Evolutionary conservation across 192 early-diverging fungal species (phyloP).

Genomic region (Diversispora epigaea): DNA sequence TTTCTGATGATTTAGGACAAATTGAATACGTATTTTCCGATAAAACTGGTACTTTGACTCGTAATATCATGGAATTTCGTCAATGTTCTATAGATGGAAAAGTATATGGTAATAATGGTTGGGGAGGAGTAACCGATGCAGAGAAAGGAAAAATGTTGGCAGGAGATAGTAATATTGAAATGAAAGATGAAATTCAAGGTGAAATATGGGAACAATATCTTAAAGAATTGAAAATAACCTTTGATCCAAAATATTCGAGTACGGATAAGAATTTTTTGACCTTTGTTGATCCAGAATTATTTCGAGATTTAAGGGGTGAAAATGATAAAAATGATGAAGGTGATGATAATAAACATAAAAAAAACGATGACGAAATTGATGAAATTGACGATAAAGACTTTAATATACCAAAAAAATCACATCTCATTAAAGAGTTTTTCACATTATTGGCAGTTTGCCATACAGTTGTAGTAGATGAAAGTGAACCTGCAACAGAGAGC

Average conservation of each 20-base stretch:
- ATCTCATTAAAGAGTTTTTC: constrained; percentile 81
- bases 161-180: constrained; percentile 45
- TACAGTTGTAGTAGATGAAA: constrained; percentile 84
- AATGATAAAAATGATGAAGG: not conserved
- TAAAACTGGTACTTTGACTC: constrained; percentile 95
- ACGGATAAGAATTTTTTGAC: constrained; percentile 62
- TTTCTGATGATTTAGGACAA: constrained; percentile 94
- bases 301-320: constrained; percentile 66
- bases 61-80: constrained; percentile 96
- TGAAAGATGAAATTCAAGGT: constrained; percentile 33
- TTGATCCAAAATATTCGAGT: constrained; percentile 66
- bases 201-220: constrained; percentile 58
- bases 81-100: constrained; percentile 87
- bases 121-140: constrained; percentile 68
- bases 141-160: constrained; percentile 57
- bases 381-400: not conserved
- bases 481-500: constrained; percentile 45
- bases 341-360: constrained; percentile 22
- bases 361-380: not conserved
- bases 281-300: constrained; percentile 83
- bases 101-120: constrained; percentile 78
- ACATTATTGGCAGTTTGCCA: constrained; percentile 89
- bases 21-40: constrained; percentile 97
- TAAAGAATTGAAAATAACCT: constrained; percentile 58
- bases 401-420: constrained; percentile 41